Conservation (phyloP, 2,329 filamentous ascomycete species). For the Trichoderma guizhouense region DNA sequence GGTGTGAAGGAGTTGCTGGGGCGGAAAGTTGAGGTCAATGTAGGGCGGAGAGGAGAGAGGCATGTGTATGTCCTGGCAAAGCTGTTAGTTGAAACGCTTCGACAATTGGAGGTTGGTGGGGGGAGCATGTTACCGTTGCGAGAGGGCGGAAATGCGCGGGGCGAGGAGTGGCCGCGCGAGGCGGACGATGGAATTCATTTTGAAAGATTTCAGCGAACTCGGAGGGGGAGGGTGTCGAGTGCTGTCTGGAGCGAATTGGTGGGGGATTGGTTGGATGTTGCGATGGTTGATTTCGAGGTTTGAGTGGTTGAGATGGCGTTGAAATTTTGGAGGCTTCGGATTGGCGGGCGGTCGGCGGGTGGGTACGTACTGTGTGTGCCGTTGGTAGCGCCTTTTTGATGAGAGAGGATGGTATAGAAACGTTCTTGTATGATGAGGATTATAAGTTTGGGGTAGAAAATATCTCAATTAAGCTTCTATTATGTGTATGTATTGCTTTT, state of each 20-base stretch:
- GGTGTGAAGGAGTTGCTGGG: conserved; percentile 33
- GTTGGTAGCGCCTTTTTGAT: not conserved
- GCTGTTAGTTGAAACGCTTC: not conserved
- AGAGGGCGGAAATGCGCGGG: conserved; percentile 24
- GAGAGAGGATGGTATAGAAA: not conserved
- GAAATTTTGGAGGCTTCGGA: conserved; percentile 11
- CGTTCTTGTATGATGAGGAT: not conserved
- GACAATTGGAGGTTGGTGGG: not conserved
- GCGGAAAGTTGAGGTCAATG: conserved; percentile 36
- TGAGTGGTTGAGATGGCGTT: conserved; percentile 6
- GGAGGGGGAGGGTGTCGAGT: not conserved
- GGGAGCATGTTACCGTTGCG: conserved; percentile 24
- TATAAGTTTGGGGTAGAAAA: not conserved
- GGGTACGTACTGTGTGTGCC: not conserved
- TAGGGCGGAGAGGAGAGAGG: conserved; percentile 50
- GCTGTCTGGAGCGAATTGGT: not conserved
- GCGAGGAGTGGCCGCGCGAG: conserved; percentile 30
- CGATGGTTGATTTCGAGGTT: not conserved
- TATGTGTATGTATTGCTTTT: not conserved
- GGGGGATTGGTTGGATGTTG: not conserved
- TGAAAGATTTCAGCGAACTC: not conserved
- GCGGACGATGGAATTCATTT: conserved; percentile 31
- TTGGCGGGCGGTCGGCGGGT: not conserved
- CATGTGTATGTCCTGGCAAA: conserved; percentile 44
- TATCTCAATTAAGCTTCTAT: not conserved